A percentile compares a stretch with the other conserved stretches of the same genome.
Conservation (phyloP, 257 asterid species). For the Forsythia viridissima region DNA sequence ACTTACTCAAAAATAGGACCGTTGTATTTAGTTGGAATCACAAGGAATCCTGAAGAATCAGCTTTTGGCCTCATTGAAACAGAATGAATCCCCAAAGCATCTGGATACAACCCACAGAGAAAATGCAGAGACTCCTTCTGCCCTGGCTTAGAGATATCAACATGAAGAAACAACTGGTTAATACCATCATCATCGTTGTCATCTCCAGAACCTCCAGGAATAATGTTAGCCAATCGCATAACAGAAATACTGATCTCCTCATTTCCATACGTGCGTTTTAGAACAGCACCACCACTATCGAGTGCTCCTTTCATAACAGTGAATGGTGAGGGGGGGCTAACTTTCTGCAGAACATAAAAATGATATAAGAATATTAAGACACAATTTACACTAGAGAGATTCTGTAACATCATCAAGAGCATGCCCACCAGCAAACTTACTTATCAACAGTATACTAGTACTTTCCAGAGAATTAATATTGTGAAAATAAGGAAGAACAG, state of each 20-base stretch:
- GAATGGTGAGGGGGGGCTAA: constrained; percentile 87
- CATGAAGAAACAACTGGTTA: constrained; percentile 78
- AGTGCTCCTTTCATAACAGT: constrained; percentile 84
- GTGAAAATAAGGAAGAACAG: not conserved
- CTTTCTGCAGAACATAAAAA: constrained; percentile 55
- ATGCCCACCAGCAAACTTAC: constrained; percentile 4
- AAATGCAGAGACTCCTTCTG: constrained; percentile 67
- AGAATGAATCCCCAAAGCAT: constrained; percentile 95
- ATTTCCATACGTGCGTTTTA: constrained; percentile 58
- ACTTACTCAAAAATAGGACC: constrained; percentile 94
- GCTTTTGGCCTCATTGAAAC: constrained; percentile 65
- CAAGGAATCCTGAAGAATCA: constrained; percentile 56
- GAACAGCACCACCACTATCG: constrained; percentile 72
- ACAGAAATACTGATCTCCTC: constrained; percentile 84
- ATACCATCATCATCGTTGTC: constrained; percentile 46
- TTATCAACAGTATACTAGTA: not conserved
- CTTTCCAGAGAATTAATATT: not conserved
- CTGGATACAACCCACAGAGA: constrained; percentile 91
- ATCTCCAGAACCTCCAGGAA: constrained; percentile 64
- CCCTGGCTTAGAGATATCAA: constrained; percentile 81
- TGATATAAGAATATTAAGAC: constrained; percentile 11
- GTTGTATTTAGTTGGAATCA: constrained; percentile 52
- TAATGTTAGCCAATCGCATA: constrained; percentile 67
- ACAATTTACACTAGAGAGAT: not conserved
- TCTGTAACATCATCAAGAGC: not conserved